Evolutionary conservation across 106 monocot genomes (phyloP), one percentile per base, ranked within the genome.

Genomic region (Allium fistulosum): DNA sequence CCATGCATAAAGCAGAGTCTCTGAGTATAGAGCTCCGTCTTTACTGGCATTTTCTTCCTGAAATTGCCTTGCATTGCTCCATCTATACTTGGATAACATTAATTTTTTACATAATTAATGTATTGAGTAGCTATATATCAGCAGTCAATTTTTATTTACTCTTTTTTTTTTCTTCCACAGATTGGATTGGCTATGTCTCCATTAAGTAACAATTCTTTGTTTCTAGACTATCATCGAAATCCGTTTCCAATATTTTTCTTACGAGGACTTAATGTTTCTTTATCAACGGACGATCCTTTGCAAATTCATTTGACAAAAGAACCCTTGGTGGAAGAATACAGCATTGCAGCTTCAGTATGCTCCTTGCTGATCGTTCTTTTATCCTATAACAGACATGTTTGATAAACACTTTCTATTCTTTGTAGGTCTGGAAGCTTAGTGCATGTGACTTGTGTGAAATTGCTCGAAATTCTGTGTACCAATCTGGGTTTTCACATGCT

Each of bases 111-210:
- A 11, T 15, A 55, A 55, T 12, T 55, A 55, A 15, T 55, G 53
- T 15, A 12, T 55, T 5, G 53, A 12, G 15, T 11, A 55, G 37
- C 53, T 15, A 11, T 8, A 12, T 55, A 12, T 55, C 53, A 55
- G 2, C 53, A 11, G 11, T 55, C 15, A 12, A 11, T 15, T 55
- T 55, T 6, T 55, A 11, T 8, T 55, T 55, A 55, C 53, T 8
- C 13, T 55, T 45, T 72, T 26, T 50, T 50, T 53, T 72, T 71
- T 68, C 6, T 71, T 45, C 8, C 49, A 50, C 72, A 97, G 97
- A 97, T 97, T 87, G 97, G 97, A 65, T 68, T 97, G 80, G 97
- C 97, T 37, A 97, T 97, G 97, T 97, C 97, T 68, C 97, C 97
- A 62, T 75, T 92, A 59, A 97, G 92, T 77, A 97, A 97, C 78